phyloP scores from a whole-genome alignment of 1,139 yeast species.

The Suhomyces yuchorum region DNA sequence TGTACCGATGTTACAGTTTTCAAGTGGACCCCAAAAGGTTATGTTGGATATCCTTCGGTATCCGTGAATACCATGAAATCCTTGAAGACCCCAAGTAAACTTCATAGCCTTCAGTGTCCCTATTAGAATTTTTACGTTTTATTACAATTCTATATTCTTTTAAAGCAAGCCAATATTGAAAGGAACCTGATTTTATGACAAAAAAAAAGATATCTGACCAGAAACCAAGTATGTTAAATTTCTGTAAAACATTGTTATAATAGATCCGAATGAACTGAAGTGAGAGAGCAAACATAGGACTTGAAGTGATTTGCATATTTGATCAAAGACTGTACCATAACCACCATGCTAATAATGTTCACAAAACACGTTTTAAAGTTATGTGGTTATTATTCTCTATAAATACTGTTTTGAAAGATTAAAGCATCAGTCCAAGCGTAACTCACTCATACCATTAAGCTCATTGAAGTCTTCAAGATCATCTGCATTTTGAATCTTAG shows the following conservation, averaged over 20 bases:
- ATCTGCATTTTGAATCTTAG: slow-evolving; percentile 13
- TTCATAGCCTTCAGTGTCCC: no score
- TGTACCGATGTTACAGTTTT: not conserved
- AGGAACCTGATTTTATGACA: not conserved
- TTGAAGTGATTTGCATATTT: no score
- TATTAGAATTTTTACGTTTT: not conserved
- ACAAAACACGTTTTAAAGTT: not conserved
- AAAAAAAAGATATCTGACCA: not conserved
- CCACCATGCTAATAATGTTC: not conserved
- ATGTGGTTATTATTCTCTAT: slow-evolving; percentile 4
- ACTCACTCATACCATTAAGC: slow-evolving; percentile 12
- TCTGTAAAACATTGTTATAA: not conserved
- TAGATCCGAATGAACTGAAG: not conserved
- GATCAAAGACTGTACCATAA: not conserved
- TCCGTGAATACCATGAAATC: no score
- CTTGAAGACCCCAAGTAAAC: no score
- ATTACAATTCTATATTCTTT: slow-evolving; percentile 3
- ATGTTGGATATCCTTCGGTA: no score
- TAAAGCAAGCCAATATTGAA: slow-evolving; percentile 1
- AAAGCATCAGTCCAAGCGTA: slow-evolving; percentile 5
- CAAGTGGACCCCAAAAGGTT: not conserved
- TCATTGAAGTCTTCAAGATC: slow-evolving; percentile 17
- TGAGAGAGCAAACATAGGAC: not conserved
- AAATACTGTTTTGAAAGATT: not conserved
- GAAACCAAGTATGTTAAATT: not conserved